A percentile compares a stretch with the other conserved stretches of the same genome.
These are phyloP conservation scores for Cladophialophora bantiana DNA, from an alignment of 2,329 filamentous ascomycete species.

Conservation along the genomic window DNA sequence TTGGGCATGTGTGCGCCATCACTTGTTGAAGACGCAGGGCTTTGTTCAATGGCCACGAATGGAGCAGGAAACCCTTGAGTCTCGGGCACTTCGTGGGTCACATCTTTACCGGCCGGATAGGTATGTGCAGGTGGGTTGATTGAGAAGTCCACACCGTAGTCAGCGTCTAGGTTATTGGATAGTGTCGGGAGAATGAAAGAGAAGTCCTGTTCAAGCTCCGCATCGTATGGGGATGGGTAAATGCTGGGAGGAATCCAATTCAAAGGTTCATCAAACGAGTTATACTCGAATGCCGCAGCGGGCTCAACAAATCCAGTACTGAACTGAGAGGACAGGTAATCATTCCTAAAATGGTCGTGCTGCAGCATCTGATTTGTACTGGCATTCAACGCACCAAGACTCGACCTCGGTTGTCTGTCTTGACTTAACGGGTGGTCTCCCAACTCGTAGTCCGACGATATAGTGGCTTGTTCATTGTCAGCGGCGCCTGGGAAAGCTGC, in stretches of 20 bases:
- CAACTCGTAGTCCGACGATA: neutral
- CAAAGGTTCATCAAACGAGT: slow-evolving; percentile 47
- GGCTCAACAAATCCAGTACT: slow-evolving; percentile 22
- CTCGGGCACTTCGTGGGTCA: slow-evolving; percentile 50
- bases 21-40: slow-evolving; percentile 35
- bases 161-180: slow-evolving; percentile 24
- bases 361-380: slow-evolving; percentile 13
- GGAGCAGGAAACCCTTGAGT: slow-evolving; percentile 18
- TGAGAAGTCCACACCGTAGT: slow-evolving; percentile 28
- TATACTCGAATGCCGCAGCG: slow-evolving; percentile 43
- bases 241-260: slow-evolving; percentile 50
- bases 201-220: slow-evolving; percentile 50
- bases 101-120: slow-evolving; percentile 48
- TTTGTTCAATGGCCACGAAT: slow-evolving; percentile 27
- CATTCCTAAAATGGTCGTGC: slow-evolving; percentile 16
- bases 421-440: neutral
- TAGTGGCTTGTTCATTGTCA: neutral
- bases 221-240: slow-evolving; percentile 45
- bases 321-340: slow-evolving; percentile 14
- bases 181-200: slow-evolving; percentile 36
- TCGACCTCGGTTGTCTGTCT: neutral
- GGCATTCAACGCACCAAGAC: slow-evolving; percentile 1
- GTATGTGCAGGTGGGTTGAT: slow-evolving; percentile 20
- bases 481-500: neutral
- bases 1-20: slow-evolving; percentile 27